A percentile compares a stretch with the other conserved stretches of the same genome.
phyloP scores from a whole-genome alignment of 345 rosid species.

The Eucalyptus regnans region DNA sequence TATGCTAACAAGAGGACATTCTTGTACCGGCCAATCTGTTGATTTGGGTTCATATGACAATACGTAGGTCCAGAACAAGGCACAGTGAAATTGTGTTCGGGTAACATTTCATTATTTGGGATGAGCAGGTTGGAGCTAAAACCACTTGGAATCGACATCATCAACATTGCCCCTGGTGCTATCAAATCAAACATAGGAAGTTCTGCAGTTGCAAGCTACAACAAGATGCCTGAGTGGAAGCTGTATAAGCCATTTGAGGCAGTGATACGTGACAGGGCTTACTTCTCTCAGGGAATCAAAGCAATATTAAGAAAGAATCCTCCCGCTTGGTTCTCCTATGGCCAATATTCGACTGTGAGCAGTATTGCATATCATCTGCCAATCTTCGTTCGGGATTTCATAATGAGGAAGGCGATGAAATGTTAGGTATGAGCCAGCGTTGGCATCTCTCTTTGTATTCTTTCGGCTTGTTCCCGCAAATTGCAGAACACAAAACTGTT shows the following conservation, averaged over 20 bases:
- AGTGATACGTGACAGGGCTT: conserved; percentile 45
- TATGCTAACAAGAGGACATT: not conserved
- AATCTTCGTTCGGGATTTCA: conserved; percentile 39
- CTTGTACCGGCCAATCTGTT: not conserved
- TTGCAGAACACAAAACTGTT: not conserved
- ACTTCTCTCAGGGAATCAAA: conserved; percentile 37
- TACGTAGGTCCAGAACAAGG: not conserved
- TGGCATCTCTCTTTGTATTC: not conserved
- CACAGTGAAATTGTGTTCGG: not conserved
- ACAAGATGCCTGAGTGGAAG: conserved; percentile 66
- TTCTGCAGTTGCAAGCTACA: conserved; percentile 42
- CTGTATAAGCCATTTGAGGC: conserved; percentile 61
- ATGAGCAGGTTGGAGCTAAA: conserved; percentile 63
- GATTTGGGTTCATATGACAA: not conserved
- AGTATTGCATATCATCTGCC: conserved; percentile 67
- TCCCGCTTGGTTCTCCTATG: conserved; percentile 72
- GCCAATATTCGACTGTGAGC: conserved; percentile 41
- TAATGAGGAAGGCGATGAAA: conserved; percentile 32
- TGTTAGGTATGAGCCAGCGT: not conserved
- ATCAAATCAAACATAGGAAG: conserved; percentile 65
- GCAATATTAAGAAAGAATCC: conserved; percentile 50
- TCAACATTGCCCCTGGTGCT: conserved; percentile 76
- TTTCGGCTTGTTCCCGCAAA: not conserved
- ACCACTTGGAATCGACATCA: conserved; percentile 67
- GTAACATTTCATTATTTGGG: not conserved